These are phyloP conservation scores for Polytolypa hystricis DNA, from an alignment of 2,329 filamentous ascomycete species.

Conservation along the genomic window DNA sequence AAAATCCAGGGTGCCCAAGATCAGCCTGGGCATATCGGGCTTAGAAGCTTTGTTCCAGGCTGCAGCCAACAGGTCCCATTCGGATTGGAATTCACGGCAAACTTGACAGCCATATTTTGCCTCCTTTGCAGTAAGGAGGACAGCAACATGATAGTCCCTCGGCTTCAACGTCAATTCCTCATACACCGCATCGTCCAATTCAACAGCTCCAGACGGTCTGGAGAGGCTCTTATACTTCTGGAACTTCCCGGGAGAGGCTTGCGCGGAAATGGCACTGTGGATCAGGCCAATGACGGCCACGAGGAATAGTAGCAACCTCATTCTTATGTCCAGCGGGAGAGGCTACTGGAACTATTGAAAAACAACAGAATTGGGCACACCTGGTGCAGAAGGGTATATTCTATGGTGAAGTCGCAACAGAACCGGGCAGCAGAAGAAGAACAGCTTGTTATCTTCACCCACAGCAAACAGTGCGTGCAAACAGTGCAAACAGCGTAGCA, in stretches of 20 bases:
- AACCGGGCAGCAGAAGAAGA: no score
- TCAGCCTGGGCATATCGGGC: conserved; percentile 37
- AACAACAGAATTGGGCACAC: conserved; percentile 1
- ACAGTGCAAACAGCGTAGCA: no score
- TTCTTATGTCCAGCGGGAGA: no score
- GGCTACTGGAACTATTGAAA: background rate
- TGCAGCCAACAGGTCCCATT: conserved; percentile 77
- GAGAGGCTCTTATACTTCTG: conserved; percentile 58
- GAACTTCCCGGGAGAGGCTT: conserved; percentile 58
- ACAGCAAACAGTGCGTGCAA: no score
- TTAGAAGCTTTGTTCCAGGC: conserved; percentile 84
- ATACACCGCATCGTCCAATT: conserved; percentile 68
- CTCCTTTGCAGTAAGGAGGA: conserved; percentile 81
- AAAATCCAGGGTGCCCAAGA: conserved; percentile 86
- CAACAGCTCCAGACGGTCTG: conserved; percentile 55
- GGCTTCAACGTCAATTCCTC: conserved; percentile 62
- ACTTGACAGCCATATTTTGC: conserved; percentile 71
- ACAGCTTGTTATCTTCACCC: no score
- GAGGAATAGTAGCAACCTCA: conserved; percentile 23
- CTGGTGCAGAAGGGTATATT: conserved; percentile 45
- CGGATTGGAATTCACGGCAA: conserved; percentile 83
- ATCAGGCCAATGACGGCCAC: conserved; percentile 31
- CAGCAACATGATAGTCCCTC: conserved; percentile 70
- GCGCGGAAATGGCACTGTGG: conserved; percentile 27
- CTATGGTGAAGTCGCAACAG: conserved; percentile 55